These are phyloP conservation scores for Dictyostelium firmibasis DNA, from an alignment of 78 protist genomes.

Conservation along the genomic window DNA sequence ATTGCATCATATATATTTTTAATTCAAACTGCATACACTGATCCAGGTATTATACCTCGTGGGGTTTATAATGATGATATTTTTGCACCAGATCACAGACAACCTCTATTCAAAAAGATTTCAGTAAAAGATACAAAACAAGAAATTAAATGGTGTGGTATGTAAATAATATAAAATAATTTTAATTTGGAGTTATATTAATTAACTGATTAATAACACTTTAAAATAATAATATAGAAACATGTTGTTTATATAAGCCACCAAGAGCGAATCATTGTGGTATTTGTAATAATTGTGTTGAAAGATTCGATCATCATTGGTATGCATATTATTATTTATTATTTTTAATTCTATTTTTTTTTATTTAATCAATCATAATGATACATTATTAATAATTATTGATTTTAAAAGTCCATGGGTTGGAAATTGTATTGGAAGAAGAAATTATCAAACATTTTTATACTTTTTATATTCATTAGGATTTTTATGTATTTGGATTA, in stretches of 20 bases:
- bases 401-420: conserved; percentile 21
- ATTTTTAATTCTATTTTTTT: conserved; percentile 13
- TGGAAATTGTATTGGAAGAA: conserved; percentile 80
- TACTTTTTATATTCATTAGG: conserved; percentile 47
- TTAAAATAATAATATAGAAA: neutral
- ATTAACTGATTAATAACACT: no score
- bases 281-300: conserved; percentile 87
- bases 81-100: conserved; percentile 71
- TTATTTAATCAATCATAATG: no score
- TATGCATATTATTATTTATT: conserved; percentile 26
- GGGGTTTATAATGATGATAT: conserved; percentile 49
- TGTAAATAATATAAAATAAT: neutral
- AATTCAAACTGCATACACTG: conserved; percentile 58
- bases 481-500: conserved; percentile 36
- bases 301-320: conserved; percentile 89
- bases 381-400: no score
- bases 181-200: no score
- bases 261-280: conserved; percentile 90
- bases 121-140: conserved; percentile 15
- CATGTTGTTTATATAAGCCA: conserved; percentile 87
- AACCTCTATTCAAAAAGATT: conserved; percentile 32
- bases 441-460: conserved; percentile 77
- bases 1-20: conserved; percentile 15
- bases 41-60: conserved; percentile 77
- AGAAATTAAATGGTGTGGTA: conserved; percentile 77